Evolutionary conservation across 164 flowering plant species (phyloP).

Genomic region (Pachysandra terminalis): DNA sequence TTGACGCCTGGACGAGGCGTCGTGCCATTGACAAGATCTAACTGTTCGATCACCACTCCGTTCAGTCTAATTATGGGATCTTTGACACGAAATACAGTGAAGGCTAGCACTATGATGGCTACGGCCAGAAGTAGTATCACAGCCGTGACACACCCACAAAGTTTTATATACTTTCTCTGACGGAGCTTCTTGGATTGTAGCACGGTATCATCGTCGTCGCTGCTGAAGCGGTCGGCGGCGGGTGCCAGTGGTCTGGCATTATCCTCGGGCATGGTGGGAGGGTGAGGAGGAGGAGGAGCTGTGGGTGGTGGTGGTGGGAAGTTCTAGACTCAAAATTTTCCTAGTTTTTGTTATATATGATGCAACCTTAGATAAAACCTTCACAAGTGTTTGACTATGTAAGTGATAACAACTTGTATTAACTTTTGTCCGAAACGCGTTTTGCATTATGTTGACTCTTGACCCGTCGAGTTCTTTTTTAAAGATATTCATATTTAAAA

Average conservation of each 20-base stretch:
- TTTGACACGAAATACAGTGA: conserved; percentile 43
- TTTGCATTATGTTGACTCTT: too few relatives aligned
- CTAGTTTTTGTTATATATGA: too few relatives aligned
- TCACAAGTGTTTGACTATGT: too few relatives aligned
- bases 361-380: too few relatives aligned
- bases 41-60: not conserved
- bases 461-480: too few relatives aligned
- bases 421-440: too few relatives aligned
- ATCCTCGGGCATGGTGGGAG: conserved; percentile 24
- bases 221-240: conserved; percentile 6
- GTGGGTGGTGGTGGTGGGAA: not conserved
- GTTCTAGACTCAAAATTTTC: not conserved
- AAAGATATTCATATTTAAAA: too few relatives aligned
- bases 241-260: conserved; percentile 34
- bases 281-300: conserved; percentile 1
- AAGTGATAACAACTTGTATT: too few relatives aligned
- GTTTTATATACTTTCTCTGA: conserved; percentile 23
- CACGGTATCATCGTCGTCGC: conserved; percentile 19
- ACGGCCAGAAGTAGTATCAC: conserved; percentile 20
- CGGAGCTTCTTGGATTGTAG: not conserved
- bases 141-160: conserved; percentile 40
- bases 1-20: conserved; percentile 5
- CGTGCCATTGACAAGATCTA: not conserved
- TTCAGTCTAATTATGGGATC: conserved; percentile 35
- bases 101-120: conserved; percentile 25